A percentile compares a stretch with the other conserved stretches of the same genome.
Evolutionary conservation across 169 alveolate genomes (phyloP).

Genomic region (Cryptosporidium meleagridis): DNA sequence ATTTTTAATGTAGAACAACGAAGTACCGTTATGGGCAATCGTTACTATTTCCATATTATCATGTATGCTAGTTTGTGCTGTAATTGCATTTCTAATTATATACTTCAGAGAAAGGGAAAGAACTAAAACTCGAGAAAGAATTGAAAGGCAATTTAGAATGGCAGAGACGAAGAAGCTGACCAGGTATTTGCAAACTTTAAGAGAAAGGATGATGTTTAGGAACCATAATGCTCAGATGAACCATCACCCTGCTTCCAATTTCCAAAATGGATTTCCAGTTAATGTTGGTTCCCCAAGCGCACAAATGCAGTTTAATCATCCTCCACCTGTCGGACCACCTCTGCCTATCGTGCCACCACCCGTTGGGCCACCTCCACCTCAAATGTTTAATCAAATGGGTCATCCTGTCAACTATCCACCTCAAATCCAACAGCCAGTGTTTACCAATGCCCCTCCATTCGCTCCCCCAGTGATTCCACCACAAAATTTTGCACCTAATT

Average conservation of each 20-base stretch:
- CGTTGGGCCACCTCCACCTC: not conserved
- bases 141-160: conserved; percentile 68
- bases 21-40: conserved; percentile 68
- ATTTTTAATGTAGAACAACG: conserved; percentile 14
- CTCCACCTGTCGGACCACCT: conserved; percentile 19
- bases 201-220: conserved; percentile 71
- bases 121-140: conserved; percentile 65
- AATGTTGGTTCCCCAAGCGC: not conserved
- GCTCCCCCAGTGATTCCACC: conserved; percentile 47
- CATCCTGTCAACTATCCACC: conserved; percentile 28
- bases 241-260: conserved; percentile 17
- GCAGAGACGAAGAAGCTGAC: conserved; percentile 59
- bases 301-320: not conserved
- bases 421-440: conserved; percentile 22
- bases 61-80: conserved; percentile 16
- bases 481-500: not conserved
- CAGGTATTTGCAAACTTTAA: conserved; percentile 36
- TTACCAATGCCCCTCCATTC: not conserved
- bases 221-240: conserved; percentile 3
- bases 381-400: not conserved
- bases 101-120: conserved; percentile 65
- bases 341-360: not conserved
- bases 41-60: conserved; percentile 35
- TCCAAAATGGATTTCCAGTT: conserved; percentile 17
- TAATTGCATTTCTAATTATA: conserved; percentile 42